Percentiles rank a stretch among this genome's conserved stretches.
These are phyloP conservation scores for Irpex lacteus DNA, from an alignment of 1,284 basidiomycete species.

Conservation along the genomic window DNA sequence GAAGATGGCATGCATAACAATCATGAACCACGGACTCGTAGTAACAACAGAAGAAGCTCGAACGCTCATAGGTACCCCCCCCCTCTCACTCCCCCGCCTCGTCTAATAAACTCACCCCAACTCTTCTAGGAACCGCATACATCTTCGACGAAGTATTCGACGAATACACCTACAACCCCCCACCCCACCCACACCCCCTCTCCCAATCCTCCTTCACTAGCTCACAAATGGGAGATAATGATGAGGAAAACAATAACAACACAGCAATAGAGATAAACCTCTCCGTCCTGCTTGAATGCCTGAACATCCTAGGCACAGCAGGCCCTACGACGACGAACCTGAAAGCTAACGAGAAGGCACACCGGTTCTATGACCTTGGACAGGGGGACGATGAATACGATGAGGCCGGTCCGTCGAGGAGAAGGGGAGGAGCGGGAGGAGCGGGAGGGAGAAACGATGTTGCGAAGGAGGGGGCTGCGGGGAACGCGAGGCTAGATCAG, in stretches of 20 bases:
- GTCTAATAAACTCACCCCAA: no score
- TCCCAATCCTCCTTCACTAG: constrained; percentile 16
- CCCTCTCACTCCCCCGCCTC: no score
- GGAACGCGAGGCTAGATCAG: constrained; percentile 40
- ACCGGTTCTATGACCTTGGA: constrained; percentile 31
- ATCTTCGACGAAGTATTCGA: constrained; percentile 80
- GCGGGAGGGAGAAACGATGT: constrained; percentile 3
- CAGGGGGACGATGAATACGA: constrained; percentile 45
- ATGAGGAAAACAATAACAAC: constrained; percentile 6
- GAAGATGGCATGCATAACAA: constrained; percentile 77
- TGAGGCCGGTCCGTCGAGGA: constrained; percentile 37
- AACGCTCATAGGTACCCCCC: constrained; percentile 78
- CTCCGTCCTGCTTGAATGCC: constrained; percentile 79
- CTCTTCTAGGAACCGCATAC: constrained; percentile 73
- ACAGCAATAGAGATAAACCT: constrained; percentile 81
- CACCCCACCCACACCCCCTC: constrained; percentile 19
- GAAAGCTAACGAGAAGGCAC: constrained; percentile 15
- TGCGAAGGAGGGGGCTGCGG: neutral
- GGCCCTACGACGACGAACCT: constrained; percentile 46
- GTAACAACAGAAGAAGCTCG: constrained; percentile 87
- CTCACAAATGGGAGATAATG: constrained; percentile 29
- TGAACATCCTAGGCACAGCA: constrained; percentile 91
- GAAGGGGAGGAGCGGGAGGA: constrained; percentile 38
- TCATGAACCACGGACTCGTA: constrained; percentile 71
- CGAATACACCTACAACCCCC: constrained; percentile 60